Evolutionary conservation across 495 filamentous ascomycete species (phyloP).

Genomic region (Trichoderma reesei): DNA sequence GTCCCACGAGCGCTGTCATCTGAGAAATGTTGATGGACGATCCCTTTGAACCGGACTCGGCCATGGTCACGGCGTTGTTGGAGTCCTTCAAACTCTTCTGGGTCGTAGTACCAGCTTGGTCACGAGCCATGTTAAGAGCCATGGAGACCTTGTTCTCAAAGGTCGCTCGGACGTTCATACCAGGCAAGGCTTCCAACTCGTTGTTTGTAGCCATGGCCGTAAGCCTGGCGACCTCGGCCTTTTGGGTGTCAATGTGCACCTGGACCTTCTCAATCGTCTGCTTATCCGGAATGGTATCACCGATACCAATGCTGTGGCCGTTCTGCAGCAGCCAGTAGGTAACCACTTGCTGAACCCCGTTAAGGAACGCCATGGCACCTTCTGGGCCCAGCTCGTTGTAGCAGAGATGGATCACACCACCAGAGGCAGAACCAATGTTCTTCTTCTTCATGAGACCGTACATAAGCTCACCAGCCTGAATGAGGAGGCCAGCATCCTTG

Average conservation of each 20-base stretch:
- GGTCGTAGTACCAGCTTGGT: conserved; percentile 85
- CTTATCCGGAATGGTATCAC: conserved; percentile 89
- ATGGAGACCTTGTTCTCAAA: conserved; percentile 94
- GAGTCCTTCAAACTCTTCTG: conserved; percentile 85
- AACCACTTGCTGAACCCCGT: conserved; percentile 83
- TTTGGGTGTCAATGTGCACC: conserved; percentile 64
- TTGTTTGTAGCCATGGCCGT: conserved; percentile 74
- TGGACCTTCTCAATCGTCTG: conserved; percentile 75
- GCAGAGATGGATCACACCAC: conserved; percentile 89
- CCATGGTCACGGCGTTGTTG: conserved; percentile 96
- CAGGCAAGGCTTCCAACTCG: conserved; percentile 75
- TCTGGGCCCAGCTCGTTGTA: conserved; percentile 85
- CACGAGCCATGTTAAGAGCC: conserved; percentile 88
- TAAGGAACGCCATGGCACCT: conserved; percentile 89
- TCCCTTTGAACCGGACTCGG: conserved; percentile 90
- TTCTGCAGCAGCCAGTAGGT: conserved; percentile 98
- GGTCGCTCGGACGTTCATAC: conserved; percentile 96
- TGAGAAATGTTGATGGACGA: conserved; percentile 98
- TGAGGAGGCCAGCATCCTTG: conserved; percentile 69
- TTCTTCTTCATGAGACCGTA: conserved; percentile 89
- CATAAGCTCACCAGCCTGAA: conserved; percentile 81
- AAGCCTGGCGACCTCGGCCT: conserved; percentile 64
- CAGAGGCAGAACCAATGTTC: conserved; percentile 75
- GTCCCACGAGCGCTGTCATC: conserved; percentile 94
- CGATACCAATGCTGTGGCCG: conserved; percentile 96